These are phyloP conservation scores for Cryptomeria japonica DNA, from an alignment of 75 land plant species.

Conservation along the genomic window DNA sequence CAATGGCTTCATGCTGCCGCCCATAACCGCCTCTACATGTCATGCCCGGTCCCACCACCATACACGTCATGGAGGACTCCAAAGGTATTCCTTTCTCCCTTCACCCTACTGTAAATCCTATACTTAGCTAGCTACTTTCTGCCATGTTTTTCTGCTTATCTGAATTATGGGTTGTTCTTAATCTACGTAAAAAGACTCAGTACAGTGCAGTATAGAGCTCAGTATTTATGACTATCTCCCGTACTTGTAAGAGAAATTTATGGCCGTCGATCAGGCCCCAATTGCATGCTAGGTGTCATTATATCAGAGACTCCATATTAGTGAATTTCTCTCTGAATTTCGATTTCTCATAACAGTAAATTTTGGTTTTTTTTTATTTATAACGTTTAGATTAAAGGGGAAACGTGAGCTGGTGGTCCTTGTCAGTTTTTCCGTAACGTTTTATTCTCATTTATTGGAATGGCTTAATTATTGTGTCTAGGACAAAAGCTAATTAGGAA, in stretches of 20 bases:
- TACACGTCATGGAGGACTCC: neutral
- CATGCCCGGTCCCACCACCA: neutral
- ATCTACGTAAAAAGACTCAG: neutral
- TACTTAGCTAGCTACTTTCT: neutral
- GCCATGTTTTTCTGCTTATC: neutral
- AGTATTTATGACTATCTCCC: neutral
- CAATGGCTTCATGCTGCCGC: conserved; percentile 3
- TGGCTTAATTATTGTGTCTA: too few relatives aligned
- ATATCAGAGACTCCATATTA: neutral
- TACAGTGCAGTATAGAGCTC: neutral
- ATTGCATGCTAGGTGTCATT: neutral
- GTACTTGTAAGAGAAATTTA: neutral
- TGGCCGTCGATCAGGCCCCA: neutral
- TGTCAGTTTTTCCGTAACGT: too few relatives aligned
- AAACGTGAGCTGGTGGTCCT: too few relatives aligned
- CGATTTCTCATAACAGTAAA: neutral
- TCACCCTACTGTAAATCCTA: neutral
- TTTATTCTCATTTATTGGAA: too few relatives aligned
- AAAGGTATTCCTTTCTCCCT: too few relatives aligned
- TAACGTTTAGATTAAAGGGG: too few relatives aligned
- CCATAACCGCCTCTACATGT: conserved; percentile 4
- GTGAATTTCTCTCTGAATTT: neutral
- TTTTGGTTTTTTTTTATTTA: neutral
- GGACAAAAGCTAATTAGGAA: too few relatives aligned
- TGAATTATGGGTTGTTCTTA: neutral